Evolutionary conservation across 2,329 filamentous ascomycete genomes (phyloP).

Genomic region (Penicillium sp.): DNA sequence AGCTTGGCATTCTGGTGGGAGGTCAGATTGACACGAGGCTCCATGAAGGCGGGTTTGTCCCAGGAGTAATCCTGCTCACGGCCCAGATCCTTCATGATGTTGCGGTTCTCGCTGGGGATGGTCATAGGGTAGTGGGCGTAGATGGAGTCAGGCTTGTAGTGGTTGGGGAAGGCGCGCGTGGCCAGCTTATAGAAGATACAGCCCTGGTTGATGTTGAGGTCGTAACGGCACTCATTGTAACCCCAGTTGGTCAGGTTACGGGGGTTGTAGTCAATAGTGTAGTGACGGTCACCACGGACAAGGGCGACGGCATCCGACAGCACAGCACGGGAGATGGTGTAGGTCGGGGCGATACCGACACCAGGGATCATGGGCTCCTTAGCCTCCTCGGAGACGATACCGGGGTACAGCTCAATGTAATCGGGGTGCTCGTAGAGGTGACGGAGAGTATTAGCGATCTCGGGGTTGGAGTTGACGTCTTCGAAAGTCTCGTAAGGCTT

Average conservation of each 20-base stretch:
- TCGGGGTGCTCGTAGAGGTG: constrained; percentile 64
- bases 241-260: constrained; percentile 75
- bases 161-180: constrained; percentile 66
- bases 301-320: constrained; percentile 70
- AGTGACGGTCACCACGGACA: constrained; percentile 68
- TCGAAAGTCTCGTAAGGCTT: constrained; percentile 69
- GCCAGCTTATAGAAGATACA: constrained; percentile 80
- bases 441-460: constrained; percentile 56
- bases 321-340: constrained; percentile 67
- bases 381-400: constrained; percentile 64
- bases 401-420: constrained; percentile 71
- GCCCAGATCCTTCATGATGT: constrained; percentile 59
- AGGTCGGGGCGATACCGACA: constrained; percentile 65
- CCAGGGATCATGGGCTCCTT: constrained; percentile 66
- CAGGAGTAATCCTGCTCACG: constrained; percentile 63
- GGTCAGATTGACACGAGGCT: constrained; percentile 48
- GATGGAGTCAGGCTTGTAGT: constrained; percentile 68
- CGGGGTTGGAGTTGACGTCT: constrained; percentile 71
- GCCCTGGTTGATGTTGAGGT: constrained; percentile 66
- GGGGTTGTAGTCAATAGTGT: constrained; percentile 67
- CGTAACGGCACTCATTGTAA: constrained; percentile 63
- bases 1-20: constrained; percentile 55
- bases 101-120: constrained; percentile 62
- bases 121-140: constrained; percentile 70
- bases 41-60: constrained; percentile 49